Evolutionary conservation across 257 asterid species (phyloP).

Genomic region (Capsicum pubescens): DNA sequence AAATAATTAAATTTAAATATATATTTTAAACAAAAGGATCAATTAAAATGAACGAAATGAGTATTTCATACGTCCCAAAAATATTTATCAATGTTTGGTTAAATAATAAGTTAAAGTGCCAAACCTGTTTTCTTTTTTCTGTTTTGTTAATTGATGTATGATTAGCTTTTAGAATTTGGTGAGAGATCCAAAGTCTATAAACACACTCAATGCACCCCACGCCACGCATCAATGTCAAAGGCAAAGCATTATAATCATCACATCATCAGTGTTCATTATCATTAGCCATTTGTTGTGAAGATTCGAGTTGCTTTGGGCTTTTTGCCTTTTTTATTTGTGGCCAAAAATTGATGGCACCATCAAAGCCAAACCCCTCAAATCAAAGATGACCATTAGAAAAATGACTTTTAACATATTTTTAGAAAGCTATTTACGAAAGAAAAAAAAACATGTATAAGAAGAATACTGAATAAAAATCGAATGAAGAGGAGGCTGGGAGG

Average conservation of each 20-base stretch:
- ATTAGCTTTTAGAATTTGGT: constrained; percentile 17
- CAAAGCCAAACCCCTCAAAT: no score
- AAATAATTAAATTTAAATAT: no score
- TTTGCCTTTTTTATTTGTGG: not conserved
- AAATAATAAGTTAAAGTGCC: not conserved
- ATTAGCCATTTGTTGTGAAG: not conserved
- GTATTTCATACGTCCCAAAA: no score
- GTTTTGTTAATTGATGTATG: not conserved
- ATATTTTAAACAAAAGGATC: no score
- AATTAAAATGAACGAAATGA: no score
- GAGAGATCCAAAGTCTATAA: not conserved
- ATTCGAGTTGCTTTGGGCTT: not conserved
- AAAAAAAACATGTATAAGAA: no score
- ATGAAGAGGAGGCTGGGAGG: not conserved
- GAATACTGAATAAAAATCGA: no score
- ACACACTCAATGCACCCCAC: constrained; percentile 28
- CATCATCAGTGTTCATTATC: constrained; percentile 25
- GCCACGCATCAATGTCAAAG: constrained; percentile 29
- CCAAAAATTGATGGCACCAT: not conserved
- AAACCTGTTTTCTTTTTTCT: not conserved
- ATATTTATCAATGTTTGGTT: not conserved
- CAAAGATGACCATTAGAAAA: no score
- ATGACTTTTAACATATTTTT: no score
- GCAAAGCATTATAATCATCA: constrained; percentile 32
- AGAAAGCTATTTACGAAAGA: no score